Percentiles rank a stretch among this genome's conserved stretches.
phyloP scores from a whole-genome alignment of 768 basidiomycete genomes.

The Naganishia vaughanmartiniae region DNA sequence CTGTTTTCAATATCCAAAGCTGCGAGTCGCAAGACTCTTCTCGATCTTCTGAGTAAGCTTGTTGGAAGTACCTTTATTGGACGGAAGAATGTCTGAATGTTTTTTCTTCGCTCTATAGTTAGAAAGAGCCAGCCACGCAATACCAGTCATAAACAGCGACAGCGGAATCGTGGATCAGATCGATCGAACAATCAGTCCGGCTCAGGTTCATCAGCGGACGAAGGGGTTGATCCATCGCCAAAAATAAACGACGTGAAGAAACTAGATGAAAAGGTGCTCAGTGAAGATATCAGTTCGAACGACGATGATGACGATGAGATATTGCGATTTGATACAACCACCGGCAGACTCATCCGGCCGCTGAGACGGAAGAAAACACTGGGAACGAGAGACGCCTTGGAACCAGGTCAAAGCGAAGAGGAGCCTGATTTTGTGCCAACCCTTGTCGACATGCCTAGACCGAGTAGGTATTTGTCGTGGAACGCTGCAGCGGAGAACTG shows the following conservation, averaged over 20 bases:
- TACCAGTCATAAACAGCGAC: neutral
- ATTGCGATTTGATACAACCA: neutral
- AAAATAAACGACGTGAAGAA: neutral
- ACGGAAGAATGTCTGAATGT: neutral
- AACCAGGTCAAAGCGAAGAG: slow-evolving; percentile 24
- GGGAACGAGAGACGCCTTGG: neutral
- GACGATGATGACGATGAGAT: neutral
- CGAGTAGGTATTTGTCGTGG: neutral
- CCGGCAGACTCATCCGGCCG: slow-evolving; percentile 7
- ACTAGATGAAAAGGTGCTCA: neutral
- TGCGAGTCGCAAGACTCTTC: neutral
- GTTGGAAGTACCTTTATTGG: neutral
- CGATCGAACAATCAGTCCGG: neutral
- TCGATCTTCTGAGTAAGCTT: neutral
- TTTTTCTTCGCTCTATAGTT: neutral
- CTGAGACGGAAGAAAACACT: neutral
- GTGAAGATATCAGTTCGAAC: slow-evolving; percentile 1
- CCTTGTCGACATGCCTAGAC: neutral
- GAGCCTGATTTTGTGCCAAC: slow-evolving; percentile 14
- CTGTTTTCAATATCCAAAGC: neutral
- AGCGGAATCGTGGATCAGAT: neutral
- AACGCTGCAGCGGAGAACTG: neutral
- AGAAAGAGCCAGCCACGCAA: neutral
- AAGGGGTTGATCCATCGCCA: neutral
- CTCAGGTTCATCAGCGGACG: neutral